A percentile compares a stretch with the other conserved stretches of the same genome.
Evolutionary conservation across 345 rosid genomes (phyloP).

Genomic region (Theobroma cacao): DNA sequence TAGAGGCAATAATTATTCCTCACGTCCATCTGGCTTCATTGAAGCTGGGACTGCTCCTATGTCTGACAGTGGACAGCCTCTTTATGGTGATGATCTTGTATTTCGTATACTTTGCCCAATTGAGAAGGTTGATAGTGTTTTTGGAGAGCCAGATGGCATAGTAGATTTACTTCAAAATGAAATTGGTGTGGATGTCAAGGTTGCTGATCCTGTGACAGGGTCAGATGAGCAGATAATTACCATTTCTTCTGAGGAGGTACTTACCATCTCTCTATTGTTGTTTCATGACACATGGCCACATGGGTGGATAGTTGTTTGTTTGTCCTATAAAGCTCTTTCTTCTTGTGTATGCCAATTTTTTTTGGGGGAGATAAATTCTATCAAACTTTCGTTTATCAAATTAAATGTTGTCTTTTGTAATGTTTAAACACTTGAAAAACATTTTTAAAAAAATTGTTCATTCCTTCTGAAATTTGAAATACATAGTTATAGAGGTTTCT

Average conservation of each 20-base stretch:
- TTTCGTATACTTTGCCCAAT: constrained; percentile 90
- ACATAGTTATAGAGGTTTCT: background rate
- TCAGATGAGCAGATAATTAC: constrained; percentile 86
- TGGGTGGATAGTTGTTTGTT: constrained; percentile 1
- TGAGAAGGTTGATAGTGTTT: constrained; percentile 64
- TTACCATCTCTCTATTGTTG: constrained; percentile 5
- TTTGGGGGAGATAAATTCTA: background rate
- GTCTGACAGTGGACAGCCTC: constrained; percentile 56
- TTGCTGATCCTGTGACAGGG: constrained; percentile 74
- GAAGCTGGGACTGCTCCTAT: constrained; percentile 46
- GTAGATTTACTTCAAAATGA: constrained; percentile 82
- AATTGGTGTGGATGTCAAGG: constrained; percentile 85
- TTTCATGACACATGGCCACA: background rate
- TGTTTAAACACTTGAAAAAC: background rate
- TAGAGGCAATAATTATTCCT: constrained; percentile 49
- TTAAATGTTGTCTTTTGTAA: constrained; percentile 6
- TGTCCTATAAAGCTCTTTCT: background rate
- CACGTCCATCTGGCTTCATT: constrained; percentile 53
- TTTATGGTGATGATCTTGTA: constrained; percentile 75
- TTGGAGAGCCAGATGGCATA: constrained; percentile 78
- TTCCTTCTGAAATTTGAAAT: constrained; percentile 1
- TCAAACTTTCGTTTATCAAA: background rate
- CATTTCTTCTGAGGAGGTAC: constrained; percentile 94
- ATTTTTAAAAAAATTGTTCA: background rate
- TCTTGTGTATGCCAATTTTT: background rate